These are phyloP conservation scores for Lepidium africanum DNA, from an alignment of 345 rosid genomes.

Conservation along the genomic window DNA sequence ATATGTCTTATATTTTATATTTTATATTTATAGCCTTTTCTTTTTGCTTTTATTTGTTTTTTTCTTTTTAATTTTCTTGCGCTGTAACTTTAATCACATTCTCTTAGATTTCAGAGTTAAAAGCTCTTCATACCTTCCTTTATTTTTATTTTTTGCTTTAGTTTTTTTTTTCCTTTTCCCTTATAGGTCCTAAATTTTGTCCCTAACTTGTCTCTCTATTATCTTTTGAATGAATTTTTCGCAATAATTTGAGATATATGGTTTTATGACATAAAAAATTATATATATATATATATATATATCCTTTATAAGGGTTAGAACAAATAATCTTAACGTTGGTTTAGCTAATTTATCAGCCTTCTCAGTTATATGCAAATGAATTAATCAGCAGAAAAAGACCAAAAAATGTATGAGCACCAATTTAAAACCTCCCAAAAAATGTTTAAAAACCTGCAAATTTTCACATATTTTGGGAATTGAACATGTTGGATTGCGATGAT, in stretches of 20 bases:
- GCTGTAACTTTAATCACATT: slow-evolving; percentile 35
- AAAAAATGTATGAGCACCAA: background rate
- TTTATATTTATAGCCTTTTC: slow-evolving; percentile 18
- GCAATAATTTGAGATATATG: background rate
- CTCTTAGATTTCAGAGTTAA: slow-evolving; percentile 40
- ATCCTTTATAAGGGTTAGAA: too few relatives aligned
- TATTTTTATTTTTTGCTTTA: slow-evolving; percentile 3
- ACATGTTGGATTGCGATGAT: background rate
- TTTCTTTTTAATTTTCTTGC: slow-evolving; percentile 9
- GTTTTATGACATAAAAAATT: background rate
- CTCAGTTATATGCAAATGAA: too few relatives aligned
- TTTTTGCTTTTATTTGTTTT: slow-evolving; percentile 22
- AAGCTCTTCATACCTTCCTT: slow-evolving; percentile 19
- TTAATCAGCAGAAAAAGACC: too few relatives aligned
- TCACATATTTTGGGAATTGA: background rate
- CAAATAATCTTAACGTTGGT: too few relatives aligned
- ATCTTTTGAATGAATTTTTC: background rate
- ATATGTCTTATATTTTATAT: background rate
- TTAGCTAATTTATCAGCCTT: too few relatives aligned
- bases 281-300: too few relatives aligned
- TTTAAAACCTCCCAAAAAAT: background rate
- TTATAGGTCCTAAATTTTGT: slow-evolving; percentile 21
- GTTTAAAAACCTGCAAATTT: background rate
- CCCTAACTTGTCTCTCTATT: slow-evolving; percentile 15
- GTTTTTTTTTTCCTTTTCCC: background rate